A percentile compares a stretch with the other conserved stretches of the same genome.
phyloP scores from a whole-genome alignment of 2,329 filamentous ascomycete species.

The Septoria linicola region DNA sequence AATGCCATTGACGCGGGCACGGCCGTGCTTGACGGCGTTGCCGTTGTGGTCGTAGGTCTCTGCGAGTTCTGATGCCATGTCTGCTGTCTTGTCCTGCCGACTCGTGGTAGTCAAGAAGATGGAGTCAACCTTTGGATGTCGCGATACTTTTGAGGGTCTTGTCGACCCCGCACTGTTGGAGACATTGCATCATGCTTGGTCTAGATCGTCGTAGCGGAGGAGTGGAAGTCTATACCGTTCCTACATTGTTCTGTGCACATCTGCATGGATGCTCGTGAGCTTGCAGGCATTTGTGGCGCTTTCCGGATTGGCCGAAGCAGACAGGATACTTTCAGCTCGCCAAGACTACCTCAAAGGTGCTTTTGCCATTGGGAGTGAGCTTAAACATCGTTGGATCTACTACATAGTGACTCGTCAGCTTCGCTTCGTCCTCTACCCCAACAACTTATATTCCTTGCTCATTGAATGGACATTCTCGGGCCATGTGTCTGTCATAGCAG shows the following conservation, averaged over 20 bases:
- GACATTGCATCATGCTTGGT: constrained; percentile 7
- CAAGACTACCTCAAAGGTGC: neutral
- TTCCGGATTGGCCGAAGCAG: neutral
- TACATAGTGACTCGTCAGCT: too few species aligned
- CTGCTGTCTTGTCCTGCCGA: neutral
- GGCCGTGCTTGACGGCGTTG: constrained; percentile 33
- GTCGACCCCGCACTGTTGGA: constrained; percentile 10
- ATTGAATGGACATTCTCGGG: too few species aligned
- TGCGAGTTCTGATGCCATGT: constrained; percentile 24
- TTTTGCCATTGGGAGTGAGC: too few species aligned
- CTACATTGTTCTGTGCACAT: neutral
- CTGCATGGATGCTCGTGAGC: neutral
- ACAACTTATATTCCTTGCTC: too few species aligned
- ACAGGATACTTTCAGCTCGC: neutral
- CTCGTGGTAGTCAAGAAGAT: neutral
- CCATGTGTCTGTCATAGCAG: too few species aligned
- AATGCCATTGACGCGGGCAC: constrained; percentile 37
- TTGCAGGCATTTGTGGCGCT: neutral
- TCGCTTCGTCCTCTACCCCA: too few species aligned
- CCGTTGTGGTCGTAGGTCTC: constrained; percentile 36
- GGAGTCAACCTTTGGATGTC: neutral
- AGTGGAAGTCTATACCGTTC: neutral
- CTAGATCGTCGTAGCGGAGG: neutral
- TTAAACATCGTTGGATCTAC: too few species aligned
- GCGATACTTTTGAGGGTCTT: constrained; percentile 4